Percentiles rank a stretch among this genome's conserved stretches.
Conservation (phyloP, 352 stramenopile genomes). For the Pythium apleroticum region DNA sequence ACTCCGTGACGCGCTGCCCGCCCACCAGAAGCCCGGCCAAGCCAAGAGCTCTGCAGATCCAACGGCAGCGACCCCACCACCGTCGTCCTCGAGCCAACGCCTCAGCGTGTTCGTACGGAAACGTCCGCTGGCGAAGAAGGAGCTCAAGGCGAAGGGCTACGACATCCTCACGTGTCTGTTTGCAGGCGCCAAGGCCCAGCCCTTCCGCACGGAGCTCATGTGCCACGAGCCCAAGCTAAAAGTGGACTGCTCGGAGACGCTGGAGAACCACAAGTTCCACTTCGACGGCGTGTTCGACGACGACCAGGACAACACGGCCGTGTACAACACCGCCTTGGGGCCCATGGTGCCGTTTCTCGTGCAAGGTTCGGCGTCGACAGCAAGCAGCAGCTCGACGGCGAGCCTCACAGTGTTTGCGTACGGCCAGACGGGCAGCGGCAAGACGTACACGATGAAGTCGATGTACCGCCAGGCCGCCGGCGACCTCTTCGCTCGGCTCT, state of each 20-base stretch:
- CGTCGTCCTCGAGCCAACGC: conserved; percentile 18
- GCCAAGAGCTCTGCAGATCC: neutral
- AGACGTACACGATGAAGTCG: conserved; percentile 93
- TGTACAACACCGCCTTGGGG: conserved; percentile 82
- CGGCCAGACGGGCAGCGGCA: conserved; percentile 94
- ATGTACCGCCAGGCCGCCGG: conserved; percentile 61
- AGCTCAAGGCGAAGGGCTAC: conserved; percentile 66
- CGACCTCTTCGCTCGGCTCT: conserved; percentile 58
- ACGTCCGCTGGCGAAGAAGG: conserved; percentile 61
- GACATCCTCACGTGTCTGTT: conserved; percentile 61
- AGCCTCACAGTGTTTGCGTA: conserved; percentile 96
- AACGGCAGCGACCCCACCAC: conserved; percentile 4
- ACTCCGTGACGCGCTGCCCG: conserved; percentile 47
- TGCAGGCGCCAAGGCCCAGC: neutral
- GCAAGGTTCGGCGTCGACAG: conserved; percentile 14
- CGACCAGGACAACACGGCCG: conserved; percentile 82
- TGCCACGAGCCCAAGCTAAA: conserved; percentile 75
- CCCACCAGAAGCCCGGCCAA: conserved; percentile 27
- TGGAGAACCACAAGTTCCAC: conserved; percentile 70
- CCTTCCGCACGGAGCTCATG: conserved; percentile 46
- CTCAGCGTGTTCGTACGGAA: conserved; percentile 74
- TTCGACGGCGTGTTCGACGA: conserved; percentile 93
- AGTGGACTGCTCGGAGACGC: conserved; percentile 64
- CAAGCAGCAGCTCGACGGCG: conserved; percentile 24
- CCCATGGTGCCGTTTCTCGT: conserved; percentile 57